Percentiles rank a stretch among this genome's conserved stretches.
Evolutionary conservation across 139 green algal species (phyloP).

Genomic region (Astrephomene gubernaculifera): DNA sequence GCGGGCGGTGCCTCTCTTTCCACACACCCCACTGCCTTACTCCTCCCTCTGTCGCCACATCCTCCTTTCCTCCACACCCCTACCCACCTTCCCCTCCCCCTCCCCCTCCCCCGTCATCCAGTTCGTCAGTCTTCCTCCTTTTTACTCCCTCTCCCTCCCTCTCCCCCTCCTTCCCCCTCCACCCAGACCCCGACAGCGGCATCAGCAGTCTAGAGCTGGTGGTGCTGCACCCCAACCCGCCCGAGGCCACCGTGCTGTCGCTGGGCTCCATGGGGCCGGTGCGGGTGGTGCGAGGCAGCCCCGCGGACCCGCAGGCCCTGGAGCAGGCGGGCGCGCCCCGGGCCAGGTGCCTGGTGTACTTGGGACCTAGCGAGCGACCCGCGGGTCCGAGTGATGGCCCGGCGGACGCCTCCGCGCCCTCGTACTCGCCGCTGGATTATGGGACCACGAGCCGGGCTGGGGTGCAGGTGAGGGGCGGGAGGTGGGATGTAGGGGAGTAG

Average conservation of each 20-base stretch:
- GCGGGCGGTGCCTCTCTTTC: not conserved
- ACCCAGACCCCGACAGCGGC: slow-evolving; percentile 24
- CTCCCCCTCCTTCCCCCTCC: not conserved
- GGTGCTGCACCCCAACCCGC: slow-evolving; percentile 61
- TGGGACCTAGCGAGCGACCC: slow-evolving; percentile 47
- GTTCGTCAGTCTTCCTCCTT: not conserved
- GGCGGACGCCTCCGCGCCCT: not conserved
- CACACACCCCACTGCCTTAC: not conserved
- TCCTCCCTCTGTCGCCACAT: not conserved
- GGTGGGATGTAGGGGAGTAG: too few relatives aligned
- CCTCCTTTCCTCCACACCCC: not conserved
- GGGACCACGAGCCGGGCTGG: slow-evolving; percentile 34
- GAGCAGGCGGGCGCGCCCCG: slow-evolving; percentile 40
- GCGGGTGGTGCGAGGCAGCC: slow-evolving; percentile 58
- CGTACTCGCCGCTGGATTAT: slow-evolving; percentile 6
- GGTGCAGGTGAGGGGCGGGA: slow-evolving; percentile 31
- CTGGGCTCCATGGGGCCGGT: slow-evolving; percentile 50
- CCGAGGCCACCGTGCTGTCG: slow-evolving; percentile 24
- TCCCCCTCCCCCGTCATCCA: not conserved
- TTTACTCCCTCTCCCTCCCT: not conserved
- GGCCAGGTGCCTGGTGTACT: slow-evolving; percentile 51
- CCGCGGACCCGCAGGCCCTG: slow-evolving; percentile 60
- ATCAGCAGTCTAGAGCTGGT: slow-evolving; percentile 49
- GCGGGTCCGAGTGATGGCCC: not conserved
- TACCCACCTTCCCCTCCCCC: not conserved